Evolutionary conservation across 2,329 filamentous ascomycete species (phyloP).

Genomic region (Aspergillus nomiae): DNA sequence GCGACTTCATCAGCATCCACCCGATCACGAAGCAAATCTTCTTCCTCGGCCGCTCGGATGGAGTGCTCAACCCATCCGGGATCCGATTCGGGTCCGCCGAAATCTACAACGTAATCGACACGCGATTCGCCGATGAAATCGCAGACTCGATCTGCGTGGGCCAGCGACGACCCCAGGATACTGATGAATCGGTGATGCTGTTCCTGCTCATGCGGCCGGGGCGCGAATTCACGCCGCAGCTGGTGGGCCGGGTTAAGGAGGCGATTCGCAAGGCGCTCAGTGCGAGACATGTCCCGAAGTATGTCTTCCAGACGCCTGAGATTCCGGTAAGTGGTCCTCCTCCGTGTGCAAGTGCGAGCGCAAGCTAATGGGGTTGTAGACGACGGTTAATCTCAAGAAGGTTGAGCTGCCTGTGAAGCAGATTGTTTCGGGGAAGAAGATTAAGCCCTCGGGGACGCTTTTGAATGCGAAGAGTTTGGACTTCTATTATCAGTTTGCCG

Average conservation of each 20-base stretch:
- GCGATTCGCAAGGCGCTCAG: constrained; percentile 68
- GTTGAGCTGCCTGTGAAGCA: constrained; percentile 83
- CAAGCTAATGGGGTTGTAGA: constrained; percentile 47
- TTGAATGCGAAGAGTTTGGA: constrained; percentile 74
- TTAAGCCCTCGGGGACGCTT: constrained; percentile 76
- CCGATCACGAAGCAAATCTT: constrained; percentile 61
- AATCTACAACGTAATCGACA: constrained; percentile 70
- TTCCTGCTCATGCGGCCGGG: constrained; percentile 65
- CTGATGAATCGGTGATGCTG: constrained; percentile 61
- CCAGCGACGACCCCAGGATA: constrained; percentile 65
- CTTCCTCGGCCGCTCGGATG: constrained; percentile 56
- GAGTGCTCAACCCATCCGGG: constrained; percentile 77
- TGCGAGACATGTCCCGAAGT: constrained; percentile 74
- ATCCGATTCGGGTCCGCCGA: constrained; percentile 82
- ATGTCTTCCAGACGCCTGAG: constrained; percentile 76
- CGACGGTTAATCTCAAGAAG: constrained; percentile 82
- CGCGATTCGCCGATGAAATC: constrained; percentile 62
- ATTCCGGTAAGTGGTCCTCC: constrained; percentile 65
- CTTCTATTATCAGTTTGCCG: constrained; percentile 78
- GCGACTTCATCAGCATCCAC: constrained; percentile 75
- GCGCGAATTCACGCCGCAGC: constrained; percentile 52
- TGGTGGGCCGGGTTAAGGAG: constrained; percentile 63
- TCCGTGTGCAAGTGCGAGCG: background rate
- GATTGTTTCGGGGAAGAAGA: constrained; percentile 72
- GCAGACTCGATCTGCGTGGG: constrained; percentile 79